These are phyloP conservation scores for Tricholoma furcatifolium DNA, from an alignment of 768 basidiomycete species.

Conservation along the genomic window DNA sequence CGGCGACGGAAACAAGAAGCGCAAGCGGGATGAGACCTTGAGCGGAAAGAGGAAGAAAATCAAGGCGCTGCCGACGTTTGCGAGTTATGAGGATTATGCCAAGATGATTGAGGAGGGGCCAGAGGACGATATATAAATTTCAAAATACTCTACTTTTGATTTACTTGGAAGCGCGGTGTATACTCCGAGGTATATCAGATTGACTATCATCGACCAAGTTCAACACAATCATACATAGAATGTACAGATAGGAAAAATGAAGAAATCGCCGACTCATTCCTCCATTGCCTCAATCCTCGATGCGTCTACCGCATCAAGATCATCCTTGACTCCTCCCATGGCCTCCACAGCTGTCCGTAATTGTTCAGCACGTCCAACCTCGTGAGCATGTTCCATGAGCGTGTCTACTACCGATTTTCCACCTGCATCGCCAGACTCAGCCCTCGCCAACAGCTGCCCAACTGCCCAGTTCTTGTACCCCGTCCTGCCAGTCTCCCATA, in stretches of 20 bases:
- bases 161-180: no score
- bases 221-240: no score
- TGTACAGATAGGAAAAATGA: no score
- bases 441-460: constrained; percentile 44
- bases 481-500: constrained; percentile 73
- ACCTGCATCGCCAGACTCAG: constrained; percentile 20
- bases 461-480: constrained; percentile 83
- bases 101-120: constrained; percentile 79
- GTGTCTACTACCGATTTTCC: constrained; percentile 22
- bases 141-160: no score
- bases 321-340: constrained; percentile 11
- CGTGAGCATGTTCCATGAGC: constrained; percentile 18
- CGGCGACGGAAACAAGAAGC: constrained; percentile 34
- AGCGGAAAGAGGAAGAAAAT: constrained; percentile 65
- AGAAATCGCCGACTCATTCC: not conserved
- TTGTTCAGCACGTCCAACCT: constrained; percentile 25
- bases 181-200: no score
- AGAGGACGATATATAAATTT: constrained; percentile 61
- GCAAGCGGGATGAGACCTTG: constrained; percentile 40
- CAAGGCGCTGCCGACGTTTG: constrained; percentile 73
- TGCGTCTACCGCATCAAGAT: constrained; percentile 5
- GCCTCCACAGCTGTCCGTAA: constrained; percentile 27
- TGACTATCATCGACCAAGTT: no score
- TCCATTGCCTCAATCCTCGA: constrained; percentile 5
- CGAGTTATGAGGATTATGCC: constrained; percentile 85